Evolutionary conservation across 192 early-diverging fungal species (phyloP).

Genomic region (Diversispora epigaea): DNA sequence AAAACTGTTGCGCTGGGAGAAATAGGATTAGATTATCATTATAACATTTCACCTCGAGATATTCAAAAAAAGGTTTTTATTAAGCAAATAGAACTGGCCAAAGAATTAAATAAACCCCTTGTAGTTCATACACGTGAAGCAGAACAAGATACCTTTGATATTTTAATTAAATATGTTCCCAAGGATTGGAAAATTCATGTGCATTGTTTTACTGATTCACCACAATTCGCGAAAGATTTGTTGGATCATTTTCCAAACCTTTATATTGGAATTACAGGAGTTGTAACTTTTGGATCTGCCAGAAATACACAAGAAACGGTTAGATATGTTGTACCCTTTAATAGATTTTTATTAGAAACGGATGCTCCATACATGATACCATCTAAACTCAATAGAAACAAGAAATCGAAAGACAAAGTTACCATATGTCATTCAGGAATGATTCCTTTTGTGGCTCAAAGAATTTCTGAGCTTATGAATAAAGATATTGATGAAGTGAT

Average conservation of each 20-base stretch:
- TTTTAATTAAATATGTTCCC: slow-evolving; percentile 19
- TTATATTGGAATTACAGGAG: slow-evolving; percentile 32
- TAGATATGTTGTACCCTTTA: slow-evolving; percentile 1
- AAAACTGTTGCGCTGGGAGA: slow-evolving; percentile 28
- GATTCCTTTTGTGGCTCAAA: slow-evolving; percentile 33
- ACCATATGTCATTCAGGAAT: slow-evolving; percentile 33
- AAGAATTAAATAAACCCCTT: slow-evolving; percentile 21
- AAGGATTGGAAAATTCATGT: slow-evolving; percentile 31
- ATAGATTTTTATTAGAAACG: slow-evolving; percentile 29
- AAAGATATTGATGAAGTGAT: slow-evolving; percentile 24
- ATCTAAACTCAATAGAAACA: slow-evolving; percentile 26
- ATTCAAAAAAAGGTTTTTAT: slow-evolving; percentile 14
- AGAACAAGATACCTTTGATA: slow-evolving; percentile 30
- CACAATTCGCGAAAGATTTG: slow-evolving; percentile 24
- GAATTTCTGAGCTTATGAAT: slow-evolving; percentile 18
- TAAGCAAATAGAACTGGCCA: slow-evolving; percentile 15
- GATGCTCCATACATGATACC: slow-evolving; percentile 33
- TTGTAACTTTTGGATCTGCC: slow-evolving; percentile 26
- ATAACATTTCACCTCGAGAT: slow-evolving; percentile 24
- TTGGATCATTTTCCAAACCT: slow-evolving; percentile 28
- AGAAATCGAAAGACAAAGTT: slow-evolving; percentile 10
- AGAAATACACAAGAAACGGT: slow-evolving; percentile 30
- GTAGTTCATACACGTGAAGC: slow-evolving; percentile 33
- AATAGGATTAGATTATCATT: slow-evolving; percentile 34
- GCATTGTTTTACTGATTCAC: slow-evolving; percentile 32